Conservation (phyloP, 805 yeast genomes). For the Saturnispora mendoncae region DNA sequence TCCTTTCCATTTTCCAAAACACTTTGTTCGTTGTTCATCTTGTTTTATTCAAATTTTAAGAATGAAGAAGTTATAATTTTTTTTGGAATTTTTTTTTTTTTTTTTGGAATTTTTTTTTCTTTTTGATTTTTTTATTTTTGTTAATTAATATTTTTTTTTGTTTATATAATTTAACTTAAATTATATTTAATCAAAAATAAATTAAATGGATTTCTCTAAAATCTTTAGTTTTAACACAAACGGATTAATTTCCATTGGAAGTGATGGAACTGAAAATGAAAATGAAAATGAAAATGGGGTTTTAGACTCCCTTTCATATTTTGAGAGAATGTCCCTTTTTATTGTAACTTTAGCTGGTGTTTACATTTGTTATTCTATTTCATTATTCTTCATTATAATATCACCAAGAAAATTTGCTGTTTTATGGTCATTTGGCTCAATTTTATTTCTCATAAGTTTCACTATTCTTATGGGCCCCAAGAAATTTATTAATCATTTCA, state of each 20-base stretch:
- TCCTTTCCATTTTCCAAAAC: too few relatives aligned
- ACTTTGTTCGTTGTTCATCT: too few relatives aligned
- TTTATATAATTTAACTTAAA: too few relatives aligned
- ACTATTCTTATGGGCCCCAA: constrained; percentile 82
- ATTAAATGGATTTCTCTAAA: too few relatives aligned
- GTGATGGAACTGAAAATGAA: neutral
- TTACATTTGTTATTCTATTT: constrained; percentile 58
- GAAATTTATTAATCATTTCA: constrained; percentile 58
- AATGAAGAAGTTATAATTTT: too few relatives aligned
- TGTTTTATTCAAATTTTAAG: too few relatives aligned
- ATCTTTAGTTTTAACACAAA: too few relatives aligned
- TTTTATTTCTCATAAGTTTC: constrained; percentile 72
- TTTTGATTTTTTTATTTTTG: too few relatives aligned
- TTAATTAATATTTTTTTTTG: too few relatives aligned
- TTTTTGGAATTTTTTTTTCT: too few relatives aligned
- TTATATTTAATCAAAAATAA: too few relatives aligned
- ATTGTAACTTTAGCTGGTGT: constrained; percentile 65
- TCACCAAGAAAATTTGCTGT: constrained; percentile 75
- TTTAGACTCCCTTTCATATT: constrained; percentile 38
- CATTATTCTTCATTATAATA: constrained; percentile 72
- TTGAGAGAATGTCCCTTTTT: constrained; percentile 72
- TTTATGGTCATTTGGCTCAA: constrained; percentile 79
- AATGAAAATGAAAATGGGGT: neutral
- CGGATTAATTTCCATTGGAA: neutral
- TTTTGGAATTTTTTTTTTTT: too few relatives aligned